These are phyloP conservation scores for Fraxinus pennsylvanica DNA, from an alignment of 257 asterid genomes.

Conservation along the genomic window DNA sequence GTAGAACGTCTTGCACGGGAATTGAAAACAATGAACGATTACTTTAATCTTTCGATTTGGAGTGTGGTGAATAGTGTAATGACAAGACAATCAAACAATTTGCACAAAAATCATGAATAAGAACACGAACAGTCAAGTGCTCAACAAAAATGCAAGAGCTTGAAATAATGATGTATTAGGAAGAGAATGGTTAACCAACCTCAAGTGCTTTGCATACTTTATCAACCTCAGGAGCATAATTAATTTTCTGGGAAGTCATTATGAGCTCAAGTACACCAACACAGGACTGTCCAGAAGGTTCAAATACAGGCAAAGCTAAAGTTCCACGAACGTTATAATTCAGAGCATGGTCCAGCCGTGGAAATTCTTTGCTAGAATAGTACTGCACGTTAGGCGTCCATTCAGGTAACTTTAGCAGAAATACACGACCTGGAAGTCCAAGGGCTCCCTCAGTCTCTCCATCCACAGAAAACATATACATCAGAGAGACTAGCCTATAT, in stretches of 20 bases:
- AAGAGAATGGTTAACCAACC: slow-evolving; percentile 54
- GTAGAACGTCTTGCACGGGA: background rate
- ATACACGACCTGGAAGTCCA: slow-evolving; percentile 92
- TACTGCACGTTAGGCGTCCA: slow-evolving; percentile 98
- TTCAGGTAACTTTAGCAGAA: slow-evolving; percentile 73
- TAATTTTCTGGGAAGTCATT: background rate
- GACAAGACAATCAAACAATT: slow-evolving; percentile 1
- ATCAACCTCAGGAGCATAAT: too few relatives aligned
- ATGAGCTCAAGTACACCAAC: slow-evolving; percentile 90
- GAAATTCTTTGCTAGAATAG: slow-evolving; percentile 82
- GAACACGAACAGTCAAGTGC: background rate
- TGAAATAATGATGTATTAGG: slow-evolving; percentile 9
- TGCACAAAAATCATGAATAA: slow-evolving; percentile 8
- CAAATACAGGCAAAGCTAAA: slow-evolving; percentile 92
- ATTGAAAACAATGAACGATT: background rate
- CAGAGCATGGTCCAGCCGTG: slow-evolving; percentile 77
- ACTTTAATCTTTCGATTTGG: background rate
- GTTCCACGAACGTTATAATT: slow-evolving; percentile 82
- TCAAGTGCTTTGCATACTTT: slow-evolving; percentile 64
- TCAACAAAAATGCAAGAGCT: slow-evolving; percentile 10
- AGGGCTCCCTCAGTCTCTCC: slow-evolving; percentile 67
- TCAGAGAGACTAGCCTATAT: slow-evolving; percentile 74
- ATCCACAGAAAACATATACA: slow-evolving; percentile 72
- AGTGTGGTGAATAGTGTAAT: background rate
- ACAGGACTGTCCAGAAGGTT: slow-evolving; percentile 80